Conservation (phyloP, 345 rosid genomes). For the Kandelia obovata region DNA sequence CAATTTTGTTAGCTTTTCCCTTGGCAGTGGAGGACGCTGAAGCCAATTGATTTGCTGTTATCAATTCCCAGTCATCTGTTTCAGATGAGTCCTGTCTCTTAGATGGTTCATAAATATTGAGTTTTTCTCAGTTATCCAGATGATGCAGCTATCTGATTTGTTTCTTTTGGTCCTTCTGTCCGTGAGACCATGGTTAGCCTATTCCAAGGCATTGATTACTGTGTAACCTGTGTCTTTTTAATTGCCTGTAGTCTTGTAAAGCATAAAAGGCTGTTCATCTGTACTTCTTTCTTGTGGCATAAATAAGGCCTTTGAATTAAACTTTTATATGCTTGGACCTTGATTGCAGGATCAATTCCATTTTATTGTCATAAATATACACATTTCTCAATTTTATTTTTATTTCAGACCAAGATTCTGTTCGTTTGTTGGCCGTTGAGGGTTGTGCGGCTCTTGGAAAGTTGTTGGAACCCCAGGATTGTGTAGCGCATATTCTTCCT, state of each 20-base stretch:
- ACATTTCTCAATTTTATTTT: not conserved
- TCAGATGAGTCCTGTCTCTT: not conserved
- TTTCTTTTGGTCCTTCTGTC: not conserved
- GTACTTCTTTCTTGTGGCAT: not conserved
- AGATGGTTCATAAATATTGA: not conserved
- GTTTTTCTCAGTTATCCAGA: not conserved
- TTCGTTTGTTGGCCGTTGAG: constrained; percentile 90
- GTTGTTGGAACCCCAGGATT: constrained; percentile 90
- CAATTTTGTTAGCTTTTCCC: not conserved
- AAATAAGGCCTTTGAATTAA: not conserved
- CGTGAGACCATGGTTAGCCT: not conserved
- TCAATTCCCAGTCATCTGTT: no score
- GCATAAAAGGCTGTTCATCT: not conserved
- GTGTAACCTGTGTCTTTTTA: not conserved
- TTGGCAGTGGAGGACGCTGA: no score
- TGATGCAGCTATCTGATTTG: not conserved
- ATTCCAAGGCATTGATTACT: not conserved
- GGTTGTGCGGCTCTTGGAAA: constrained; percentile 97
- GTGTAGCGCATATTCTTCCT: constrained; percentile 82
- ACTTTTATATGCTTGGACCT: not conserved
- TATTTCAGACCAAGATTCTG: constrained; percentile 89
- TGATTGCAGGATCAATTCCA: not conserved
- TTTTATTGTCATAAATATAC: not conserved
- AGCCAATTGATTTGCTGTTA: no score
- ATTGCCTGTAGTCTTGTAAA: not conserved